Conservation (phyloP, 1,284 basidiomycete species). For the Ustilago hordei region DNA sequence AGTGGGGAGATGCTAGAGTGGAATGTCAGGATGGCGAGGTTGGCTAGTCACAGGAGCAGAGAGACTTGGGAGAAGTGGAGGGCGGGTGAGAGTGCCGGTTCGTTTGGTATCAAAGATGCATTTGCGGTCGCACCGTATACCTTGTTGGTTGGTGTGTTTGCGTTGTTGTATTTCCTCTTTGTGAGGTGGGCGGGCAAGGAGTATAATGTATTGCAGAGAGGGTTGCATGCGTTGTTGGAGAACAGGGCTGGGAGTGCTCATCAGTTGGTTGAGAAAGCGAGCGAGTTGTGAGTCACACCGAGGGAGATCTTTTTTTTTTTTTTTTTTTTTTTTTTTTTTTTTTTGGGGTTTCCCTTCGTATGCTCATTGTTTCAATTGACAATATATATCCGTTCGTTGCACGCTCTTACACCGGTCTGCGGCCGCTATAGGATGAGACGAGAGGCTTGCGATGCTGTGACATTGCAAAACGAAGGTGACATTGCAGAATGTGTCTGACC, state of each 20-base stretch:
- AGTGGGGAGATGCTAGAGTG: slow-evolving; percentile 64
- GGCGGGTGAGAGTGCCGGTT: slow-evolving; percentile 58
- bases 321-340: not conserved
- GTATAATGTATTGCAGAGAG: slow-evolving; percentile 35
- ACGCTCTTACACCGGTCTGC: not conserved
- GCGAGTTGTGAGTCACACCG: slow-evolving; percentile 22
- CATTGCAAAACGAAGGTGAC: not conserved
- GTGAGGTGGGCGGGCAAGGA: slow-evolving; percentile 47
- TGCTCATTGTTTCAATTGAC: not conserved
- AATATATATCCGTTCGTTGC: slow-evolving; percentile 1
- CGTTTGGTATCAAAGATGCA: slow-evolving; percentile 52
- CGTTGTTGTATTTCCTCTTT: slow-evolving; percentile 45
- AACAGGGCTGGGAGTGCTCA: not conserved
- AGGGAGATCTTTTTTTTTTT: not conserved
- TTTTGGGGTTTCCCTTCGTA: not conserved
- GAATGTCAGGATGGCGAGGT: slow-evolving; percentile 59
- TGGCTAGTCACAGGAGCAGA: slow-evolving; percentile 18
- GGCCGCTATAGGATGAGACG: not conserved
- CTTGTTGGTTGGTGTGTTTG: slow-evolving; percentile 28
- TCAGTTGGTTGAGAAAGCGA: slow-evolving; percentile 7
- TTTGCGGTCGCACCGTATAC: slow-evolving; percentile 46
- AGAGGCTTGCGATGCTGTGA: not conserved
- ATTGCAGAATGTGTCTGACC: not conserved
- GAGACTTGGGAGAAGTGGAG: slow-evolving; percentile 66
- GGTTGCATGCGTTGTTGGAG: slow-evolving; percentile 20